Percentiles rank a stretch among this genome's conserved stretches.
Conservation (phyloP, 768 basidiomycete species). For the Amanita inopinata region DNA sequence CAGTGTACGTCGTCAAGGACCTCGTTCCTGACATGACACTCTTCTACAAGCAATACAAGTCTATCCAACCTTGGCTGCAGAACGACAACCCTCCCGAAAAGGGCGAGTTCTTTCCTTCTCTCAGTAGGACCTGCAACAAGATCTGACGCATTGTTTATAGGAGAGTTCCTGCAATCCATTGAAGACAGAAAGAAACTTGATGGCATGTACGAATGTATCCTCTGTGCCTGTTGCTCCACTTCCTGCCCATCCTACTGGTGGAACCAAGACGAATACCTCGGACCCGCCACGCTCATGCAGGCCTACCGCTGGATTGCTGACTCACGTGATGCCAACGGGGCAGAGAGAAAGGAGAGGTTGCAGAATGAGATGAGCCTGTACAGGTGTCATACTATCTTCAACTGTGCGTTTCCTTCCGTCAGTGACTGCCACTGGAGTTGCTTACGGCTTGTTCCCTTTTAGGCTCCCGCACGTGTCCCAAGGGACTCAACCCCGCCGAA, state of each 20-base stretch:
- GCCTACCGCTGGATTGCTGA: slow-evolving; percentile 98
- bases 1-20: slow-evolving; percentile 99
- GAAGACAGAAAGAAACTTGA: slow-evolving; percentile 94
- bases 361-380: slow-evolving; percentile 96
- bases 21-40: slow-evolving; percentile 86
- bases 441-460: neutral
- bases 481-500: slow-evolving; percentile 87
- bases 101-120: slow-evolving; percentile 19
- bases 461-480: slow-evolving; percentile 94
- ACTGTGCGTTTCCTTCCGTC: slow-evolving; percentile 44
- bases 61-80: slow-evolving; percentile 93
- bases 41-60: slow-evolving; percentile 99
- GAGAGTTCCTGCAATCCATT: slow-evolving; percentile 79
- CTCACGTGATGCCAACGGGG: slow-evolving; percentile 73
- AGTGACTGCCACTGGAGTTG: neutral
- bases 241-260: slow-evolving; percentile 99
- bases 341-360: slow-evolving; percentile 80
- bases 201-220: slow-evolving; percentile 96
- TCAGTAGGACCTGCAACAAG: neutral
- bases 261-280: slow-evolving; percentile 98
- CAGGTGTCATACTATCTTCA: slow-evolving; percentile 98
- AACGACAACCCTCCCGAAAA: slow-evolving; percentile 83
- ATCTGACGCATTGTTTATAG: neutral
- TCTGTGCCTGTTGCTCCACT: slow-evolving; percentile 96
- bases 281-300: slow-evolving; percentile 94